These are phyloP conservation scores for Plasmodium blacklocki DNA, from an alignment of 169 alveolate species.

Conservation along the genomic window DNA sequence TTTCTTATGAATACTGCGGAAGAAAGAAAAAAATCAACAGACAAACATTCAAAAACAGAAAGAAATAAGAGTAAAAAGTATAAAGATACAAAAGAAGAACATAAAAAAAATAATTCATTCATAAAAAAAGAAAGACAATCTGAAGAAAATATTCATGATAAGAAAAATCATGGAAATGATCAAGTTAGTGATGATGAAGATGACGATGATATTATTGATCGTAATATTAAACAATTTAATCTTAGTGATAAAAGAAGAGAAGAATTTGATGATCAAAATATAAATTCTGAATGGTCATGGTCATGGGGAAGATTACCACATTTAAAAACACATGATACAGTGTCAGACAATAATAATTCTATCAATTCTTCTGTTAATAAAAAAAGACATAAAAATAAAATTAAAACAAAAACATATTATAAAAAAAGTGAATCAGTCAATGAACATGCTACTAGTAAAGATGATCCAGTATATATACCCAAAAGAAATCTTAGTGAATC, in stretches of 20 bases:
- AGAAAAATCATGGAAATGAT: not conserved
- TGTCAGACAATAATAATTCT: constrained; percentile 33
- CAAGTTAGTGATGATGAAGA: not conserved
- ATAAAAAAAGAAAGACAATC: not conserved
- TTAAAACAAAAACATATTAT: constrained; percentile 21
- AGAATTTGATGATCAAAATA: constrained; percentile 40
- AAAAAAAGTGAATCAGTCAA: constrained; percentile 34
- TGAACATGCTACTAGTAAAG: constrained; percentile 21
- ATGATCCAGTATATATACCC: not conserved
- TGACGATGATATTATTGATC: not conserved
- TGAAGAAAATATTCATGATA: constrained; percentile 7
- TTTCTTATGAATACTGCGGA: constrained; percentile 1
- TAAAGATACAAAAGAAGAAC: constrained; percentile 1
- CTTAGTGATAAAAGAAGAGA: not conserved
- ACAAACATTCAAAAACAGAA: constrained; percentile 14
- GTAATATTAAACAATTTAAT: not conserved
- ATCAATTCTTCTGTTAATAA: constrained; percentile 33
- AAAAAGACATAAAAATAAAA: constrained; percentile 41
- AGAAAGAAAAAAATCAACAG: constrained; percentile 19
- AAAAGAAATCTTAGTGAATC: constrained; percentile 59
- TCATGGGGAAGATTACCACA: constrained; percentile 78
- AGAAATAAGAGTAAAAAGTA: constrained; percentile 3
- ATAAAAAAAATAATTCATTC: not conserved
- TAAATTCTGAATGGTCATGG: constrained; percentile 76
- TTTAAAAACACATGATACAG: constrained; percentile 32